A percentile compares a stretch with the other conserved stretches of the same genome.
Evolutionary conservation across 306 rosid genomes (phyloP).

Genomic region (Trifolium fragiferum): DNA sequence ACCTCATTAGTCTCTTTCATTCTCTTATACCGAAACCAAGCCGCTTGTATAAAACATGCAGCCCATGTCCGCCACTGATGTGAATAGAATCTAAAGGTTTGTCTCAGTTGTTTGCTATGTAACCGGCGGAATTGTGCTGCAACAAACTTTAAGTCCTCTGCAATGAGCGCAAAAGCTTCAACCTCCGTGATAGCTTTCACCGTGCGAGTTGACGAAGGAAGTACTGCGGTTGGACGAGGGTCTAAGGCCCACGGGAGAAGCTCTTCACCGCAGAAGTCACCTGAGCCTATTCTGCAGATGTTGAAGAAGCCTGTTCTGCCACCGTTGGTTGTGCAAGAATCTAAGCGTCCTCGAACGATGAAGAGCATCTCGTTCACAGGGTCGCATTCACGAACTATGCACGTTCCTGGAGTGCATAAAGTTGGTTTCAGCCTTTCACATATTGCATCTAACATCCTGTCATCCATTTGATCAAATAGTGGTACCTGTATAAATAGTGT

Average conservation of each 20-base stretch:
- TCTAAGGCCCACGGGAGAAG: slow-evolving; percentile 63
- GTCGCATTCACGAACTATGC: slow-evolving; percentile 63
- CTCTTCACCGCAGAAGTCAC: slow-evolving; percentile 76
- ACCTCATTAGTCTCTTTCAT: slow-evolving; percentile 51
- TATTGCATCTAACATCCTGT: slow-evolving; percentile 61
- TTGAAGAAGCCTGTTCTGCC: slow-evolving; percentile 66
- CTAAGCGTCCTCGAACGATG: slow-evolving; percentile 58
- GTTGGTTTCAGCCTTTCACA: slow-evolving; percentile 65
- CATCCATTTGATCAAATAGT: slow-evolving; percentile 65
- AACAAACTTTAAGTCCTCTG: slow-evolving; percentile 59
- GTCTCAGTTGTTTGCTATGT: slow-evolving; percentile 58
- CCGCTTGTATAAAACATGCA: slow-evolving; percentile 67
- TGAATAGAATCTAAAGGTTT: slow-evolving; percentile 53
- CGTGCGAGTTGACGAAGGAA: slow-evolving; percentile 60
- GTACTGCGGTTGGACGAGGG: slow-evolving; percentile 50
- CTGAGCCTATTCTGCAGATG: slow-evolving; percentile 53
- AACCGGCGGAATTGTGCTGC: slow-evolving; percentile 65
- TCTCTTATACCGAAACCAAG: slow-evolving; percentile 64
- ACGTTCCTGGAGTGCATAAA: slow-evolving; percentile 49
- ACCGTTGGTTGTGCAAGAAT: slow-evolving; percentile 63
- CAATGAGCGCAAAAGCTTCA: slow-evolving; percentile 67
- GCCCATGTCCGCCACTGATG: slow-evolving; percentile 75
- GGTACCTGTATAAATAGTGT: slow-evolving; percentile 48
- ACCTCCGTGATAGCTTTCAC: slow-evolving; percentile 61
- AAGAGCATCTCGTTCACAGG: slow-evolving; percentile 62